Percentiles rank a stretch among this genome's conserved stretches.
Evolutionary conservation across 2,329 filamentous ascomycete species (phyloP).

Genomic region (Eutypa lata): DNA sequence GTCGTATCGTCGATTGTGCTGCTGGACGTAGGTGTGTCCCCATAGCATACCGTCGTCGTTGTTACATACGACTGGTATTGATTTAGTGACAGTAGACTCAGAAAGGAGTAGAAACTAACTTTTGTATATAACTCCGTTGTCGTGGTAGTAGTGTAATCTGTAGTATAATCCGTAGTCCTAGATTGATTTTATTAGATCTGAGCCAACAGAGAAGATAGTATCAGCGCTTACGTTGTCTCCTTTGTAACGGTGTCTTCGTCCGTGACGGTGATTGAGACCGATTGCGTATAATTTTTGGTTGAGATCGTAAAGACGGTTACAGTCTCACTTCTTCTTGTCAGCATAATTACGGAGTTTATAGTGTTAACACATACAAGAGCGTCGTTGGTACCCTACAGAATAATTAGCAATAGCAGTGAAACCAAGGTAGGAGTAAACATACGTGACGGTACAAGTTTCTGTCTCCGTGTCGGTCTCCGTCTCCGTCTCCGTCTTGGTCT

Average conservation of each 20-base stretch:
- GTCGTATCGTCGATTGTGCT: no score
- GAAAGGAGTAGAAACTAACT: not conserved
- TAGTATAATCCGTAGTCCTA: constrained; percentile 2
- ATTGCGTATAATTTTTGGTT: constrained; percentile 5
- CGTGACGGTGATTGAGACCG: constrained; percentile 7
- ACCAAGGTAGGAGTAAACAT: not conserved
- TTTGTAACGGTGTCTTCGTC: constrained; percentile 12
- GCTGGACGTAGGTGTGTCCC: not conserved
- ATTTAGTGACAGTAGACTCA: not conserved
- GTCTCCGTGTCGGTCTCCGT: constrained; percentile 13
- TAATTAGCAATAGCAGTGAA: constrained; percentile 7
- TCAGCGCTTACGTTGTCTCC: not conserved
- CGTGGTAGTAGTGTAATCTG: constrained; percentile 3
- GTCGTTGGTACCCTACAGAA: constrained; percentile 16
- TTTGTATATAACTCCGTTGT: not conserved
- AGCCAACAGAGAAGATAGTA: not conserved
- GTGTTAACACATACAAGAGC: constrained; percentile 9
- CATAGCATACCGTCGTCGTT: not conserved
- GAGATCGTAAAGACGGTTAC: constrained; percentile 7
- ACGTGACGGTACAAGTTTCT: constrained; percentile 9
- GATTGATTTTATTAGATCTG: not conserved
- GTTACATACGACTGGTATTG: not conserved
- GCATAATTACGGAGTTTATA: constrained; percentile 11
- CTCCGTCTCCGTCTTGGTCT: constrained; percentile 16
- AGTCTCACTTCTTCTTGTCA: constrained; percentile 12